Base-by-base conservation (phyloP, 768 basidiomycete species). In the Hygrocybe coccinea region DNA sequence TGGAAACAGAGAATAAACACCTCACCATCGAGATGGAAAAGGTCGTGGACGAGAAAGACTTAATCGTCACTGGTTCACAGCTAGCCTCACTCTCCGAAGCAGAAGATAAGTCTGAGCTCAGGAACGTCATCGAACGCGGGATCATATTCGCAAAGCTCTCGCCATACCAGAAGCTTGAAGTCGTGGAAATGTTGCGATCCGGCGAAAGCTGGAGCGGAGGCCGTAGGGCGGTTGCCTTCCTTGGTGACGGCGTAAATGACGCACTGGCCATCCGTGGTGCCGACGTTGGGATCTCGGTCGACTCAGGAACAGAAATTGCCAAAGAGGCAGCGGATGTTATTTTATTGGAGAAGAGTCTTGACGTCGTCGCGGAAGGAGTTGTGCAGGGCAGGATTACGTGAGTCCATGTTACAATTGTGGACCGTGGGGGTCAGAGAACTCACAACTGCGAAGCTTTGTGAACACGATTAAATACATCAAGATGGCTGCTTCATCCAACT, bases 171-270 rank as follows among this genome's bases (percentile, higher is more conserved):
- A 57, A 57, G 24, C 46, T 46, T 11, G 43, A 57, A 47, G 50
- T 57, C 3, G 56, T 56, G 33, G 44, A 52, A 35, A 22, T 22
- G 6, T 50, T 50, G 21, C 36, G 50, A 17, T 19, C 8, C 14
- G 22, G 44, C 19, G 9, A 12, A 9, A 12, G 9, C 9, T 12
- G 48, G 9, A 41, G 38, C 24, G 55, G 37, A 9, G 51, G 51
- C 24, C 39, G 50, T 15, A 35, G 50, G 15, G 39, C 50, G 10
- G 56, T 56, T 25, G 56, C 56, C n/a, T 53, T 83, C 79, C 79
- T 79, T 15, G 80, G 80, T n/a, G 78, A 77, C 54, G 82, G 81
- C 49, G 81, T 83, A 52, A 84, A 83, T 65, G 83, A 84, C 59
- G 76, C 78, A 2, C 81, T 82, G 25, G 77, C 81, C 8, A 47